Evolutionary conservation across 306 rosid species (phyloP).

Genomic region (Cicer cuneatum): DNA sequence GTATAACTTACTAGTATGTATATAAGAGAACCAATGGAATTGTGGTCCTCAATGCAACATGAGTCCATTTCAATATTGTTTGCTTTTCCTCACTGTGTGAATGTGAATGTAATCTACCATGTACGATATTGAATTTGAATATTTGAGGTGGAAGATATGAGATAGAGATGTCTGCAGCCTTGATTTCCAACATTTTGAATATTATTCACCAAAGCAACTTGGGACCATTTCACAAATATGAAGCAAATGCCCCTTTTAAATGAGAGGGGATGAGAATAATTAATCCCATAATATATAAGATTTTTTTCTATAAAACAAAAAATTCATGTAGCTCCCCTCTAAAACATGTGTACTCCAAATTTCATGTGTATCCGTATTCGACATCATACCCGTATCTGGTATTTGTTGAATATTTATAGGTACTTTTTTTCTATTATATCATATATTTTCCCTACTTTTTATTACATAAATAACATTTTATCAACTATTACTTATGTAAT

Average conservation of each 20-base stretch:
- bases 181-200: background rate
- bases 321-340: too few relatives aligned
- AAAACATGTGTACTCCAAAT: too few relatives aligned
- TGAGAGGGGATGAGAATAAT: background rate
- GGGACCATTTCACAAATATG: background rate
- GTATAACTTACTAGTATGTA: background rate
- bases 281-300: too few relatives aligned
- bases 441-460: too few relatives aligned
- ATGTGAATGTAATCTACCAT: background rate
- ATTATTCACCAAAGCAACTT: background rate
- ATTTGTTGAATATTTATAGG: too few relatives aligned
- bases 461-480: too few relatives aligned
- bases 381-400: too few relatives aligned
- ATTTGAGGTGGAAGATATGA: background rate
- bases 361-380: too few relatives aligned
- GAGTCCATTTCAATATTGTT: background rate
- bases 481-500: too few relatives aligned
- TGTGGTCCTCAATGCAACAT: conserved; percentile 34
- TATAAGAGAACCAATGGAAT: conserved; percentile 1
- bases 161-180: background rate
- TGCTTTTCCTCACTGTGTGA: background rate
- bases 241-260: background rate
- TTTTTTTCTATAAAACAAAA: too few relatives aligned
- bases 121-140: conserved; percentile 1
- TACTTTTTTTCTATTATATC: too few relatives aligned